Percentiles rank a stretch among this genome's conserved stretches.
Conservation (phyloP, 306 rosid species). For the Cicer cuneatum region DNA sequence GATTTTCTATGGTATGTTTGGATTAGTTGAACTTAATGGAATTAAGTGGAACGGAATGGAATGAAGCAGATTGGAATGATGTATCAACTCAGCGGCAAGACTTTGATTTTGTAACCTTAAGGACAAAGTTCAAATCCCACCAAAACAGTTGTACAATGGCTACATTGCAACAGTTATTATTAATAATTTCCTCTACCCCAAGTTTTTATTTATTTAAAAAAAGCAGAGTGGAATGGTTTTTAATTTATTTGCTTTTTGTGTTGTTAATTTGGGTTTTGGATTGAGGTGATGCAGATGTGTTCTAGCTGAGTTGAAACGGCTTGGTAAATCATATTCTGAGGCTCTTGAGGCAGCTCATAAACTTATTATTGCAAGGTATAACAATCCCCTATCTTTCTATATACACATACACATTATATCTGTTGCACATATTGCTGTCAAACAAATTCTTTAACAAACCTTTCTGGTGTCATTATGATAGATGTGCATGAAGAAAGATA, state of each 20-base stretch:
- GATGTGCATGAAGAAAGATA: not conserved
- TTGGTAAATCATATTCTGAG: constrained; percentile 59
- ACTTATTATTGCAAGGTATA: constrained; percentile 69
- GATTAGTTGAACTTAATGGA: too few species aligned
- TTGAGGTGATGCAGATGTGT: constrained; percentile 62
- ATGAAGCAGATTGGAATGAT: too few species aligned
- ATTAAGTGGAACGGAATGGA: too few species aligned
- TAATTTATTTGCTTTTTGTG: not conserved
- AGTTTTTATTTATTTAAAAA: too few species aligned
- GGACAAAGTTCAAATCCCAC: too few species aligned
- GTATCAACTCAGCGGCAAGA: too few species aligned
- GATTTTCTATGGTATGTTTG: too few species aligned
- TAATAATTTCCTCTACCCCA: too few species aligned
- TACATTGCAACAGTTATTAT: too few species aligned
- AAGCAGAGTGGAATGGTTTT: too few species aligned
- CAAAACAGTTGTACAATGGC: too few species aligned
- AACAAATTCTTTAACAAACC: not conserved
- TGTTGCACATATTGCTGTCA: not conserved
- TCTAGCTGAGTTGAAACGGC: constrained; percentile 70
- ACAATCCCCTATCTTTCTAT: not conserved
- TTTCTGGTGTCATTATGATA: not conserved
- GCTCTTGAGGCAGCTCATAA: constrained; percentile 66
- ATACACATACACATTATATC: not conserved
- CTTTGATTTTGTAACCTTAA: too few species aligned
- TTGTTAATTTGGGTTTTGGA: constrained; percentile 34